These are phyloP conservation scores for Cerioporus squamosus DNA, from an alignment of 1,284 basidiomycete species.

Conservation along the genomic window DNA sequence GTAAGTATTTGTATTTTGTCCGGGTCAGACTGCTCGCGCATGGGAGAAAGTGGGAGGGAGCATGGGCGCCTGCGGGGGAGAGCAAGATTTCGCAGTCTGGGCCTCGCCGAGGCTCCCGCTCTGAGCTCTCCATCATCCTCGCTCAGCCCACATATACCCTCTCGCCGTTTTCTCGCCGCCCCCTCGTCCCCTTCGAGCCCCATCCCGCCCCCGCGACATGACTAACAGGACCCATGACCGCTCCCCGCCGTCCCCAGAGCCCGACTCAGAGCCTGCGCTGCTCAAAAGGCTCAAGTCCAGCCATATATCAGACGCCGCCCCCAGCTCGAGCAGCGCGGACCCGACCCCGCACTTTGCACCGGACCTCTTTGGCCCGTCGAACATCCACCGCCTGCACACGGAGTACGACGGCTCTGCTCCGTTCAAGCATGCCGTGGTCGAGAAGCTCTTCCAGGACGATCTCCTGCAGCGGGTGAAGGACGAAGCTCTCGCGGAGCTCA, in stretches of 20 bases:
- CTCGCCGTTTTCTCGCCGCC: background rate
- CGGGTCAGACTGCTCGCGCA: slow-evolving; percentile 5
- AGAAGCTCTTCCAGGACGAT: slow-evolving; percentile 85
- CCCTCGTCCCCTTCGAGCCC: background rate
- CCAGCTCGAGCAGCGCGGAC: slow-evolving; percentile 30
- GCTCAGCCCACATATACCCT: background rate
- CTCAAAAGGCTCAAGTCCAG: slow-evolving; percentile 39
- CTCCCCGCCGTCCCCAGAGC: slow-evolving; percentile 33
- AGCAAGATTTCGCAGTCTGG: slow-evolving; percentile 25
- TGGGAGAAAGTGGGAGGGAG: slow-evolving; percentile 12
- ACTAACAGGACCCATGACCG: slow-evolving; percentile 34
- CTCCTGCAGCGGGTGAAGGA: slow-evolving; percentile 79
- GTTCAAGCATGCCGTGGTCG: slow-evolving; percentile 86
- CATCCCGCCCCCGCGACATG: slow-evolving; percentile 14
- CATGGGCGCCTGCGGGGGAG: slow-evolving; percentile 12
- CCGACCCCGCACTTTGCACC: slow-evolving; percentile 50
- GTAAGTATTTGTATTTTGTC: background rate
- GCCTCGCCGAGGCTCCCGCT: slow-evolving; percentile 29
- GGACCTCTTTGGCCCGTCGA: slow-evolving; percentile 59
- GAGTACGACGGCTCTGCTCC: slow-evolving; percentile 69
- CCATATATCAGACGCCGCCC: slow-evolving; percentile 26
- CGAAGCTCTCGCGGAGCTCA: slow-evolving; percentile 84
- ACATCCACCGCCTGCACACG: slow-evolving; percentile 55
- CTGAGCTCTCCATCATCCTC: slow-evolving; percentile 20
- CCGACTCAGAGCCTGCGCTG: slow-evolving; percentile 27